A percentile compares a stretch with the other conserved stretches of the same genome.
Evolutionary conservation across 305 asterid species (phyloP).

Genomic region (Solanum hybrid): DNA sequence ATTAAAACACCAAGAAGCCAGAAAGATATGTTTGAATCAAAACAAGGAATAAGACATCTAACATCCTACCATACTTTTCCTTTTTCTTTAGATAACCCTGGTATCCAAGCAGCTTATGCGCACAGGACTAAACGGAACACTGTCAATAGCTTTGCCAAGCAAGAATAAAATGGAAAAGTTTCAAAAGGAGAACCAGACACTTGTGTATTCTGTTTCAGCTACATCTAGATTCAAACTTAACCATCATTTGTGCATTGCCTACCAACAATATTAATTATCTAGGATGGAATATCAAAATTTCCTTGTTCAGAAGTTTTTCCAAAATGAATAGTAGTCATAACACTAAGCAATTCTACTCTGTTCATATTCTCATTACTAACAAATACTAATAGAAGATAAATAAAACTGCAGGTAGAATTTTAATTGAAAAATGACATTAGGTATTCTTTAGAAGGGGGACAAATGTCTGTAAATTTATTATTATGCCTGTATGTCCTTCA

Average conservation of each 20-base stretch:
- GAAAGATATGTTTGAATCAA: neutral
- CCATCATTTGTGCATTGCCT: neutral
- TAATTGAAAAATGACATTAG: neutral
- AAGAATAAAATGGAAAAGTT: neutral
- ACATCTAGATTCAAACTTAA: neutral
- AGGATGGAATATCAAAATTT: neutral
- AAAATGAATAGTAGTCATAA: neutral
- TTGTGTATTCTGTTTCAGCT: neutral
- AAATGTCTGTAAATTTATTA: neutral
- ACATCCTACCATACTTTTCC: neutral
- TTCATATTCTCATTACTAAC: neutral
- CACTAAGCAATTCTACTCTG: neutral
- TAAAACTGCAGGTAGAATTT: neutral
- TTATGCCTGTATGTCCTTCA: neutral
- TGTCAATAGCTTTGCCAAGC: neutral
- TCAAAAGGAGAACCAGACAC: neutral
- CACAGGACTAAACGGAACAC: neutral
- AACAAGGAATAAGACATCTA: neutral
- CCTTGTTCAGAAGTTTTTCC: neutral
- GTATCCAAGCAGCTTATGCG: neutral
- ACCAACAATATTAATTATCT: neutral
- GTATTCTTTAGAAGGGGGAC: neutral
- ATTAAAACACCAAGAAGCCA: neutral
- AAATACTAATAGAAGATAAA: neutral
- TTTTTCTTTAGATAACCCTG: neutral